Evolutionary conservation across 108 stramenopile species (phyloP), one percentile per base, ranked within the genome.

Genomic region (Asterionellopsis glacialis): DNA sequence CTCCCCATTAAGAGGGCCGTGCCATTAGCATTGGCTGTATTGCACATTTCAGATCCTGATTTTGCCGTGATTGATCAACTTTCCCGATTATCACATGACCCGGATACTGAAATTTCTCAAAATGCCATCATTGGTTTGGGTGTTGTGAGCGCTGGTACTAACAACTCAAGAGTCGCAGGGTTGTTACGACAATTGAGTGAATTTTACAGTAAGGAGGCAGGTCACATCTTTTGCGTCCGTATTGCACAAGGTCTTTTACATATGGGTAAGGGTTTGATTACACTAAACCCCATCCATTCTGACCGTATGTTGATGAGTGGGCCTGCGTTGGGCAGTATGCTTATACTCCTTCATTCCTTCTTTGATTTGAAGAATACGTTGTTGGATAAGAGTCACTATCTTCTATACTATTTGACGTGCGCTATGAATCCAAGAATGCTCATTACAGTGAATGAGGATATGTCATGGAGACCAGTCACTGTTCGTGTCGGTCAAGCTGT

Each of bases 401-500:
- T 98, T 42, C 85, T 99, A 22, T 99, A 91, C 66, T 93, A 93
- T 65, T 78, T 98, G 61, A 91, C 90, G 25, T 89, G 91, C 60
- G 96, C 98, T 25, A 97, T 98, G 90, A 87, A 85, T 63, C 99
- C 99, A 41, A 85, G 99, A 61, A 97, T 98, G 95, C 80, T 99
- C 52, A 92, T 98, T 60, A 98, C 99, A 45, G 95, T 98, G 26
- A 93, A 94, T 64, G 95, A 92, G 55, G 77, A 87, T 50, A 67
- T 95, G 41, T 69, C 88, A 33, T 87, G 83, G 79, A 69, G 89
- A 53, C 89, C 89, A 18, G 93, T 95, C 21, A 97, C 95, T 21
- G 98, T 96, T 23, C 95, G 99, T 23, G 98, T 99, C 22, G 99
- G 99, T 33, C 96, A 95, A 70, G 98, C 97, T 9, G 97, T 98